Evolutionary conservation across 192 early-diverging fungal species (phyloP).

Genomic region (Coemansia asiatica): DNA sequence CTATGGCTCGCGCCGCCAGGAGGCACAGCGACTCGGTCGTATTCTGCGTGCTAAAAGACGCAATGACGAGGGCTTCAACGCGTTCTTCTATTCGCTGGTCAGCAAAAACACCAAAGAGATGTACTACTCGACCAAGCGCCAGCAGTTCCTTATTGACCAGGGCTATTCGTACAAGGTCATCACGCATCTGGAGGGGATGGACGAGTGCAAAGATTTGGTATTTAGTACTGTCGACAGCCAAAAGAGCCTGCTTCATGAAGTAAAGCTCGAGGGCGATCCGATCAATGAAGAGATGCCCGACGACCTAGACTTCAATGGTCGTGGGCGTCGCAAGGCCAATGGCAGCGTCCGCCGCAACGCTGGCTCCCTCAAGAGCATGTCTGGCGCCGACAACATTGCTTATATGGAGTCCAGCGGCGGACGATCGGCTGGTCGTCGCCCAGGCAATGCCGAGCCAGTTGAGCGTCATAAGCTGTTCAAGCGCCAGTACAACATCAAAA

Average conservation of each 20-base stretch:
- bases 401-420: conserved; percentile 72
- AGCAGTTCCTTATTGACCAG: conserved; percentile 99
- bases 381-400: conserved; percentile 91
- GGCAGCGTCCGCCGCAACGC: conserved; percentile 56
- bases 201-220: conserved; percentile 71
- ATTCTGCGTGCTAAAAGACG: conserved; percentile 93
- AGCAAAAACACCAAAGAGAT: conserved; percentile 98
- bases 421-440: conserved; percentile 35
- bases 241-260: conserved; percentile 80
- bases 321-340: conserved; percentile 36
- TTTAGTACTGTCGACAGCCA: conserved; percentile 74
- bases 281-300: conserved; percentile 61
- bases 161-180: conserved; percentile 99
- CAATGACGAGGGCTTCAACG: conserved; percentile 93
- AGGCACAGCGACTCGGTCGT: conserved; percentile 94
- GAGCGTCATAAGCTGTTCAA: conserved; percentile 70
- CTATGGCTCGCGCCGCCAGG: conserved; percentile 96
- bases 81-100: conserved; percentile 99
- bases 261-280: conserved; percentile 72
- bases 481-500: conserved; percentile 60
- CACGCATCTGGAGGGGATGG: conserved; percentile 91
- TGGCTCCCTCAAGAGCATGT: conserved; percentile 77
- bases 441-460: conserved; percentile 42
- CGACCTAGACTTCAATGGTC: conserved; percentile 56
- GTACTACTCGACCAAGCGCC: conserved; percentile 95